Evolutionary conservation across 495 filamentous ascomycete genomes (phyloP).

Genomic region (Sphaerosporella brunnea): DNA sequence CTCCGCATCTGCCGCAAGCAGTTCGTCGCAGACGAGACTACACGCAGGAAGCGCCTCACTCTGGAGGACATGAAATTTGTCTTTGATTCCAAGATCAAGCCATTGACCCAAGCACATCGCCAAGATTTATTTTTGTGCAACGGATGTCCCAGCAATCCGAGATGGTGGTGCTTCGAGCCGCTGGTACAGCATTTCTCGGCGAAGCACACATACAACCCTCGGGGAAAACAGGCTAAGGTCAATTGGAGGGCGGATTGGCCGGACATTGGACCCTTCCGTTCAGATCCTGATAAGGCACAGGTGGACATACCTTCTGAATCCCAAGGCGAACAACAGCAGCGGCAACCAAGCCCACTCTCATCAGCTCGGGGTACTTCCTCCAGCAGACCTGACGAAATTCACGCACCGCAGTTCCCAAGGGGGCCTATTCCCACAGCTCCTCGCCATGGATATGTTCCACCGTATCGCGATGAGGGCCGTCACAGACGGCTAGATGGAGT

Average conservation of each 20-base stretch:
- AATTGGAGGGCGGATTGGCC: constrained; percentile 71
- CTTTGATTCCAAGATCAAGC: constrained; percentile 56
- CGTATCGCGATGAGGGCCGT: background rate
- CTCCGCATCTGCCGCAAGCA: constrained; percentile 42
- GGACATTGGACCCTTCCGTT: constrained; percentile 48
- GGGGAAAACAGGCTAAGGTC: constrained; percentile 48
- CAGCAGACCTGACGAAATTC: background rate
- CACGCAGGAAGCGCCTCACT: constrained; percentile 34
- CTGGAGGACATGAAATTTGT: constrained; percentile 78
- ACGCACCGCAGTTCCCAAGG: no score
- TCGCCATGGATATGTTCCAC: background rate
- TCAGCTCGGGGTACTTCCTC: background rate
- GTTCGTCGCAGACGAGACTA: constrained; percentile 42
- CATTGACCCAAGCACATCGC: constrained; percentile 38
- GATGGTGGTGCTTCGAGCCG: constrained; percentile 55
- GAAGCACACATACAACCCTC: constrained; percentile 54
- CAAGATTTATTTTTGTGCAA: constrained; percentile 51
- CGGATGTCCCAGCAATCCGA: constrained; percentile 41
- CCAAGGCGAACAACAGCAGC: background rate
- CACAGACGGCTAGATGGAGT: constrained; percentile 3
- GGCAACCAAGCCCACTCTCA: no score
- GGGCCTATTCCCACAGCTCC: constrained; percentile 4
- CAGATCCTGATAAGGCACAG: constrained; percentile 30
- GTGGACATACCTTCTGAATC: constrained; percentile 2
- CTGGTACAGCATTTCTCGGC: constrained; percentile 66